phyloP scores from a whole-genome alignment of 2,329 filamentous ascomycete genomes.

The Lachnellula suecica region DNA sequence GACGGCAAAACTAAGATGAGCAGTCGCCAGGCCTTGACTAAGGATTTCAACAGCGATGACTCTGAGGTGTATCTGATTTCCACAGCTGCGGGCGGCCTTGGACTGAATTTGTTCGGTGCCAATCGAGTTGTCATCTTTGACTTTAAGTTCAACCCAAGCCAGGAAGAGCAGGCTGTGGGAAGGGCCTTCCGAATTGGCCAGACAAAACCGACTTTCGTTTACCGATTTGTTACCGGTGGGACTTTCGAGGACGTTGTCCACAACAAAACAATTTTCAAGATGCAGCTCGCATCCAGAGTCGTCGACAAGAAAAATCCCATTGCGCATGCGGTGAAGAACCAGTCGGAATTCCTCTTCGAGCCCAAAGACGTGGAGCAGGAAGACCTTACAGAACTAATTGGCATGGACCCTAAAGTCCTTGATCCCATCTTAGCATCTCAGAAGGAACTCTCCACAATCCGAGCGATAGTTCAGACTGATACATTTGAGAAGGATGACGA shows the following conservation, averaged over 20 bases:
- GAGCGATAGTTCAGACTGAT: slow-evolving; percentile 64
- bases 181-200: slow-evolving; percentile 86
- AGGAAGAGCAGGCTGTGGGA: slow-evolving; percentile 85
- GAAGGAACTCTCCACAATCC: slow-evolving; percentile 44
- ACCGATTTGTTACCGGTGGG: slow-evolving; percentile 75
- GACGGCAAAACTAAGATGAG: slow-evolving; percentile 59
- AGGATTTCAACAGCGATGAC: slow-evolving; percentile 63
- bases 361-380: slow-evolving; percentile 52
- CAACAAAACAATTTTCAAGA: slow-evolving; percentile 78
- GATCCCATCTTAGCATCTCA: slow-evolving; percentile 60
- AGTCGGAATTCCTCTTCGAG: slow-evolving; percentile 55
- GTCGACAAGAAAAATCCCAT: slow-evolving; percentile 80
- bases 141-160: slow-evolving; percentile 74
- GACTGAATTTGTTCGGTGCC: slow-evolving; percentile 80
- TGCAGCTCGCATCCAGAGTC: slow-evolving; percentile 73
- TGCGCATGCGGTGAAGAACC: slow-evolving; percentile 59
- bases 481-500: slow-evolving; percentile 71
- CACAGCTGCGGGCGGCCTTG: slow-evolving; percentile 77
- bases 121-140: slow-evolving; percentile 88
- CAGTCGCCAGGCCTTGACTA: slow-evolving; percentile 61
- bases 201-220: slow-evolving; percentile 77
- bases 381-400: slow-evolving; percentile 51
- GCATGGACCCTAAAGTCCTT: slow-evolving; percentile 58
- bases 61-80: slow-evolving; percentile 75
- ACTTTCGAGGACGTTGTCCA: slow-evolving; percentile 77